Percentiles rank a stretch among this genome's conserved stretches.
Evolutionary conservation across 768 basidiomycete genomes (phyloP).

Genomic region (Candolleomyces eurysporus): DNA sequence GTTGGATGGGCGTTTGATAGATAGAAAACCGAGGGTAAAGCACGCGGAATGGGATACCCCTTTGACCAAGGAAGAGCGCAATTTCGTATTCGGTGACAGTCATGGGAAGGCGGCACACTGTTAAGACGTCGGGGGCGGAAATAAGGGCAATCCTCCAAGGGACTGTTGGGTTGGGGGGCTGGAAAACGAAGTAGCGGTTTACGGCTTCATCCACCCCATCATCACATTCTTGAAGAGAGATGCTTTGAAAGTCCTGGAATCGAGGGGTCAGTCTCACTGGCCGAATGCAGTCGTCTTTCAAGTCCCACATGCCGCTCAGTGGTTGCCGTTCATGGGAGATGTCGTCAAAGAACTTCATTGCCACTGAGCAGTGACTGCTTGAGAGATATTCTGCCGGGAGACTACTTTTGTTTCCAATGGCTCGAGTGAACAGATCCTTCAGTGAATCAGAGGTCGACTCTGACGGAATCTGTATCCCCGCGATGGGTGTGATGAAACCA

Average conservation of each 20-base stretch:
- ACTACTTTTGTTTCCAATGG: too few species aligned
- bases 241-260: not conserved
- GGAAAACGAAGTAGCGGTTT: not conserved
- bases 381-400: not conserved
- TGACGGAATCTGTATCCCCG: too few species aligned
- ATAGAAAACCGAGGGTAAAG: not conserved
- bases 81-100: not conserved
- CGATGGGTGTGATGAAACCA: too few species aligned
- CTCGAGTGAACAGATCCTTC: too few species aligned
- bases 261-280: too few species aligned
- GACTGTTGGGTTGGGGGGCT: not conserved
- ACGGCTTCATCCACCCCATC: not conserved
- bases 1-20: not conserved
- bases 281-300: not conserved
- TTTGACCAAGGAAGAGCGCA: not conserved
- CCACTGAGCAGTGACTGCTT: not conserved
- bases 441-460: too few species aligned
- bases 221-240: not conserved
- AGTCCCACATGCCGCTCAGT: not conserved
- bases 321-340: not conserved
- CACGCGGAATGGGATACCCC: conserved; percentile 2
- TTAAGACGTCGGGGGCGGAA: not conserved
- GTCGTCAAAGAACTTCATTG: not conserved
- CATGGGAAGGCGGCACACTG: conserved; percentile 5
- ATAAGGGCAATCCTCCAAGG: conserved; percentile 9